Percentiles rank a stretch among this genome's conserved stretches.
Evolutionary conservation across 75 land plant species (phyloP).

Genomic region (Pinus albicaulis): DNA sequence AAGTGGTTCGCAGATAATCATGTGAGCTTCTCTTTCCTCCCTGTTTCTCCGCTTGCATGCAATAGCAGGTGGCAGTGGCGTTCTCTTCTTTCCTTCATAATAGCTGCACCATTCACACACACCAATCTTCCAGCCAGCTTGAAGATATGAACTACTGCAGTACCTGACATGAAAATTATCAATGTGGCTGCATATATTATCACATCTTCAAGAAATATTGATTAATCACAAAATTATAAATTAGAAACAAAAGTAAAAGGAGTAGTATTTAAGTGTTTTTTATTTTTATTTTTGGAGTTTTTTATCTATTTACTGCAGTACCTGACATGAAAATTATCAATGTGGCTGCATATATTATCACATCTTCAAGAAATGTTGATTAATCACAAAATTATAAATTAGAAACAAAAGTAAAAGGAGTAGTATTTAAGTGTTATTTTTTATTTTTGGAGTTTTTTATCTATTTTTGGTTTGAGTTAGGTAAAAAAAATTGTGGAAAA

Average conservation of each 20-base stretch:
- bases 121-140: background rate
- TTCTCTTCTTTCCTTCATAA: constrained; percentile 1
- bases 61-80: background rate
- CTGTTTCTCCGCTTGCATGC: background rate
- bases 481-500: no score
- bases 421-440: no score
- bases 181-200: background rate
- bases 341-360: background rate
- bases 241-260: no score
- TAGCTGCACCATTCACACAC: background rate
- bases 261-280: no score
- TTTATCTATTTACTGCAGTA: constrained; percentile 8
- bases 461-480: no score
- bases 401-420: no score
- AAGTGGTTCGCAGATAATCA: background rate
- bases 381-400: background rate
- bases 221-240: background rate
- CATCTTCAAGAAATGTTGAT: no score
- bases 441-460: no score
- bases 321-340: background rate
- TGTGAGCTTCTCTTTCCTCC: background rate
- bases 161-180: background rate
- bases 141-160: constrained; percentile 5
- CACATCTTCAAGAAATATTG: no score
- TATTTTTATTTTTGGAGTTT: no score